Conservation (phyloP, 306 rosid genomes). For the Corylus americana region DNA sequence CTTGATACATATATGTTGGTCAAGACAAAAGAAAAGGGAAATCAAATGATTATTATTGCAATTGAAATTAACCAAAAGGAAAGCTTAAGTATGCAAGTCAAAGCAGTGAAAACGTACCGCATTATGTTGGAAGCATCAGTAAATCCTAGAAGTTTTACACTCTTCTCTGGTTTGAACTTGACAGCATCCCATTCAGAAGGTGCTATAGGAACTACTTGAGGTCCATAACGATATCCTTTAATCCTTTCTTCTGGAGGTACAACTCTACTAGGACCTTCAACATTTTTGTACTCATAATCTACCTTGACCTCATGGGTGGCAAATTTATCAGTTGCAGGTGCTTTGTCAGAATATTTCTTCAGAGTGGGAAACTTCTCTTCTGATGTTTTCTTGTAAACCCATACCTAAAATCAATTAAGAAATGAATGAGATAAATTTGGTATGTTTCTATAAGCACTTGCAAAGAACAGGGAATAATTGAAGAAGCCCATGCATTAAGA, state of each 20-base stretch:
- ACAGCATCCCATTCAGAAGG: constrained; percentile 83
- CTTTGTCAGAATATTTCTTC: constrained; percentile 91
- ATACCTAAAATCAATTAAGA: constrained; percentile 51
- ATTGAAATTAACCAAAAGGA: constrained; percentile 8
- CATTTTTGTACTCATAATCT: constrained; percentile 73
- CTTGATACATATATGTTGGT: constrained; percentile 39
- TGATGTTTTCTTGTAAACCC: constrained; percentile 92
- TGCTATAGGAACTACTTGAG: constrained; percentile 90
- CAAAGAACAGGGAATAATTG: neutral
- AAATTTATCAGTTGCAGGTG: constrained; percentile 66
- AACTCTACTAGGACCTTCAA: constrained; percentile 52
- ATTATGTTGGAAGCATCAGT: constrained; percentile 64
- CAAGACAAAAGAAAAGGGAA: constrained; percentile 25
- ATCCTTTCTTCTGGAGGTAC: constrained; percentile 91
- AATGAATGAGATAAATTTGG: constrained; percentile 14
- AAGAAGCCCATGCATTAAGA: neutral
- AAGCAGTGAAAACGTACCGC: constrained; percentile 48
- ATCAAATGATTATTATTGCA: constrained; percentile 14
- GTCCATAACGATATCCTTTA: constrained; percentile 92
- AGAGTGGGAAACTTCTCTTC: constrained; percentile 88
- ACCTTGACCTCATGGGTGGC: constrained; percentile 87
- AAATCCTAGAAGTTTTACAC: constrained; percentile 90
- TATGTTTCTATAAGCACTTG: neutral
- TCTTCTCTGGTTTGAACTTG: constrained; percentile 87
- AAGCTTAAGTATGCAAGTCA: constrained; percentile 12